These are phyloP conservation scores for Claviceps pazoutovae DNA, from an alignment of 2,329 filamentous ascomycete genomes.

Conservation along the genomic window DNA sequence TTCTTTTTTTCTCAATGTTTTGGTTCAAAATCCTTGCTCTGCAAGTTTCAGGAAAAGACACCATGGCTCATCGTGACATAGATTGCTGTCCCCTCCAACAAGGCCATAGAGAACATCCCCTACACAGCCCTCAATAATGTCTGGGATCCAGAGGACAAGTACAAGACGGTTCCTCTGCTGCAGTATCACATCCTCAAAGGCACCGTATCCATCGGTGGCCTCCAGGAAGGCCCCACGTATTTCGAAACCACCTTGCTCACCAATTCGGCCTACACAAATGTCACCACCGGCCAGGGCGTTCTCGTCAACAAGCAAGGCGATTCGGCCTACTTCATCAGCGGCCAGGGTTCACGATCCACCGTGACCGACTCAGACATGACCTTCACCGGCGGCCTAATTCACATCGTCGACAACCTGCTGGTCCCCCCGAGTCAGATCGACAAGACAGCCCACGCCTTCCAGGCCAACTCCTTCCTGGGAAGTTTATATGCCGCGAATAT, in stretches of 20 bases:
- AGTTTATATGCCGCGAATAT: constrained; percentile 18
- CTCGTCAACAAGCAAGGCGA: constrained; percentile 30
- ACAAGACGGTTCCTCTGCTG: constrained; percentile 35
- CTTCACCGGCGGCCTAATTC: constrained; percentile 36
- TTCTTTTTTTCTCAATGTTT: background rate
- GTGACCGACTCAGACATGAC: constrained; percentile 28
- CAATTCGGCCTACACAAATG: constrained; percentile 29
- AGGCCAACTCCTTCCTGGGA: constrained; percentile 25
- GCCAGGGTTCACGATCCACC: constrained; percentile 30
- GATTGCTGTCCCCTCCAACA: constrained; percentile 44
- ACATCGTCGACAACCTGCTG: constrained; percentile 37
- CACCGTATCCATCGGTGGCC: constrained; percentile 26
- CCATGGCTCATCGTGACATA: constrained; percentile 2
- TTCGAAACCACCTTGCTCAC: constrained; percentile 31
- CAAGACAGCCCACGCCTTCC: constrained; percentile 35
- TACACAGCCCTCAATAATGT: constrained; percentile 35
- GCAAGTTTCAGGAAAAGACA: too few species aligned
- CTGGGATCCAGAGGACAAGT: constrained; percentile 29
- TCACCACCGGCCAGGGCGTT: constrained; percentile 35
- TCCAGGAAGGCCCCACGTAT: constrained; percentile 22
- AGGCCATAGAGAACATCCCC: constrained; percentile 40
- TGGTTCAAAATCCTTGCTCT: too few species aligned
- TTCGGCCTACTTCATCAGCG: constrained; percentile 34
- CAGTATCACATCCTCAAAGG: constrained; percentile 48
- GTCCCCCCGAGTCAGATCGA: constrained; percentile 33